A percentile compares a stretch with the other conserved stretches of the same genome.
phyloP scores from a whole-genome alignment of 495 filamentous ascomycete species.

The Podospora comata region DNA sequence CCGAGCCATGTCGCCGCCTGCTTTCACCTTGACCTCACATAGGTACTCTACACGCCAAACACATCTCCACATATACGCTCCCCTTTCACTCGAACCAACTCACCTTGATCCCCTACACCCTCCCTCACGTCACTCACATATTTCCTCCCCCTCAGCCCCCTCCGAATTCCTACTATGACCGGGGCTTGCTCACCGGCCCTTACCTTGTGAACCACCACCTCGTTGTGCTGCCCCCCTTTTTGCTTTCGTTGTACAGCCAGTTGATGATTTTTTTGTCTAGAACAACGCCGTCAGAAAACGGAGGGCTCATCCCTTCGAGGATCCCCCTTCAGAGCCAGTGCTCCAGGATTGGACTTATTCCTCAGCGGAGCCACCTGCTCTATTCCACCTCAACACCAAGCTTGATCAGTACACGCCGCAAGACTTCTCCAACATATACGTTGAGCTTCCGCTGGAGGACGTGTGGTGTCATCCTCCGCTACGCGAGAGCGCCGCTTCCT shows the following conservation, averaged over 20 bases:
- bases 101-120: not conserved
- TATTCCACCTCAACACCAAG: not conserved
- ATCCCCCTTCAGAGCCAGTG: slow-evolving; percentile 38
- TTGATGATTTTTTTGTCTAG: slow-evolving; percentile 48
- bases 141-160: not conserved
- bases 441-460: not conserved
- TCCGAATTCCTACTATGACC: not conserved
- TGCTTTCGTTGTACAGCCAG: slow-evolving; percentile 38
- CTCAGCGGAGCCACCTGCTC: too few relatives aligned
- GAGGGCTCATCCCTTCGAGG: slow-evolving; percentile 44
- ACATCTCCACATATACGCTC: not conserved
- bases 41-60: not conserved
- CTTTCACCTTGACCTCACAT: not conserved
- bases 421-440: not conserved
- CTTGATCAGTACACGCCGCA: not conserved
- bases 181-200: not conserved
- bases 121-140: not conserved
- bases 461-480: not conserved
- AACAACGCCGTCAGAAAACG: slow-evolving; percentile 49
- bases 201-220: not conserved
- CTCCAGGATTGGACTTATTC: slow-evolving; percentile 30
- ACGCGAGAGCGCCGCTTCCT: not conserved
- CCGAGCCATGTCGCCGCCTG: not conserved
- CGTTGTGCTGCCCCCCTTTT: not conserved
- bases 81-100: not conserved